Evolutionary conservation across 2,329 filamentous ascomycete genomes (phyloP), one percentile per base, ranked within the genome.

Genomic region (Westerdykella ornata): DNA sequence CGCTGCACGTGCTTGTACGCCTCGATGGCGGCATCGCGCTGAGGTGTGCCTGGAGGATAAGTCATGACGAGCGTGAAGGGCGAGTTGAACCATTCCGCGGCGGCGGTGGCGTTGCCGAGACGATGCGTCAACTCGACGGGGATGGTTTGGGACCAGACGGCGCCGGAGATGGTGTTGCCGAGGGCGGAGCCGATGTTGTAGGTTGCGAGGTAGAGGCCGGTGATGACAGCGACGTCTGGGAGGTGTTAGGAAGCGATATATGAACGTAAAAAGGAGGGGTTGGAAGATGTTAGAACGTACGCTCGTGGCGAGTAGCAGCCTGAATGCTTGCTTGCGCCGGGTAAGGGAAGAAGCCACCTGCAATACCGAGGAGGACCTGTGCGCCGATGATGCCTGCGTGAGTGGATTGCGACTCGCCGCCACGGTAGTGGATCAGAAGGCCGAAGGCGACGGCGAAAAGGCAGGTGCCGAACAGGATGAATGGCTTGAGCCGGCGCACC

Each of bases 371-470:
- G 4, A 83, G 63, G 6, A 82, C 67, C 57, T 84, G 77, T 2
- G 75, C 78, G 13, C 74, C 80, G 43, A 84, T 77, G 41, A 84
- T 69, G 19, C 80, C 80, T 1, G 72, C 69, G 42, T 76, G 68
- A 45, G 65, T 69, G 8, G 68, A 59, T 0, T 51, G 28, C 1
- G 59, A 65, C 0, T 67, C 53, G 5, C 73, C 71, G 28, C 79
- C 79, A n/a, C 80, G 77, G 67, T 71, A 84, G 49, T 72, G 70
- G 53, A 83, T 82, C 14, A 84, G 67, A 1, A 84, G 69, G 8
- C 80, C 80, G 47, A 82, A 83, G 1, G 80, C 78, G n/a, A 80
- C 76, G 53, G 80, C 68, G 66, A 80, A 83, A 2, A 83, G 68
- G 7, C 67, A 62, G 1, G 78, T 81, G 26, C 80, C 81, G 19